phyloP scores from a whole-genome alignment of 1,139 yeast genomes.

The Sugiyamaella pinicola region DNA sequence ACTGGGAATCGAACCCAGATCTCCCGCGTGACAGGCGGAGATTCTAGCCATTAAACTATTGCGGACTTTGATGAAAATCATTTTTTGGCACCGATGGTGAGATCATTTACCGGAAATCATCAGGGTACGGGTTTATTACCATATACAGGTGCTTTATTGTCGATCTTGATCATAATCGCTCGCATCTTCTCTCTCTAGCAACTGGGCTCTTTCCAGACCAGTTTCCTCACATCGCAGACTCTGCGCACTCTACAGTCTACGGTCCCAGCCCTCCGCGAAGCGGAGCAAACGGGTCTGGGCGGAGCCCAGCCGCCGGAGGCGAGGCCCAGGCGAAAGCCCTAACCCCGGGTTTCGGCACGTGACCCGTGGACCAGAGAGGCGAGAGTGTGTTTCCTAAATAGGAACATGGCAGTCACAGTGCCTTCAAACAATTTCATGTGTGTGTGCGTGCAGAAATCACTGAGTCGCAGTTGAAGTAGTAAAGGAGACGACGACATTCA shows the following conservation, averaged over 20 bases:
- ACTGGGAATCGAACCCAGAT: constrained; percentile 30
- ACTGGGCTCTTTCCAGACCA: neutral
- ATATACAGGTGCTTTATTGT: too few species aligned
- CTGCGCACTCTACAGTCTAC: too few species aligned
- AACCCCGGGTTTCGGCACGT: too few species aligned
- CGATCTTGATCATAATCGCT: too few species aligned
- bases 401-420: constrained; percentile 13
- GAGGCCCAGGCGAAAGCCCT: too few species aligned
- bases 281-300: too few species aligned
- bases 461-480: too few species aligned
- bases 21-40: constrained; percentile 29
- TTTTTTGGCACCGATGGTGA: neutral
- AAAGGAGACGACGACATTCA: constrained; percentile 13
- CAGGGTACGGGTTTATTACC: neutral
- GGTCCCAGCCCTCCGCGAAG: too few species aligned
- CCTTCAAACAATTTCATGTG: constrained; percentile 9
- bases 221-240: too few species aligned
- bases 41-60: constrained; percentile 28
- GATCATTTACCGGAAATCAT: neutral
- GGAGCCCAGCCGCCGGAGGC: too few species aligned
- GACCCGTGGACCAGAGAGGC: too few species aligned
- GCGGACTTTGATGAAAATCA: constrained; percentile 16
- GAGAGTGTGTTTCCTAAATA: constrained; percentile 6
- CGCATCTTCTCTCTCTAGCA: neutral
- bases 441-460: neutral